Base-by-base conservation (phyloP, 345 rosid species). In the Boechera divaricarpa region DNA sequence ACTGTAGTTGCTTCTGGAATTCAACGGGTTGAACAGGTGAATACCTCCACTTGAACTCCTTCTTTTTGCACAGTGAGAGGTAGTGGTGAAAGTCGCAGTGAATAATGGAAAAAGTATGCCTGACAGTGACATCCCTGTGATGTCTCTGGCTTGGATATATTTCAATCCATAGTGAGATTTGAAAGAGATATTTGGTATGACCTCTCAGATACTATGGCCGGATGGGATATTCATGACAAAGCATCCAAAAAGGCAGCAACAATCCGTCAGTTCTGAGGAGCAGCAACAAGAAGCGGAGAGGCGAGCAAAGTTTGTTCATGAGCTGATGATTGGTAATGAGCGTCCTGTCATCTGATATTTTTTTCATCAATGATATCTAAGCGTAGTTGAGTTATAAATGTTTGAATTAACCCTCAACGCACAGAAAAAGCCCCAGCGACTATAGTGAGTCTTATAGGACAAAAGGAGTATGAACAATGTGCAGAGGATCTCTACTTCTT, bases 221-320 rank as follows among this genome's bases (percentile, higher is more conserved):
- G 98, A 96, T 87, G 98, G 99, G 39, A 86, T 96, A 70, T 96
- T 96, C 80, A 80, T 96, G 72, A 90, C 99, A 44, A 96, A 96
- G 74, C 98, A 89, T 85, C 98, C 97, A 58, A 96, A 85, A 79
- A 84, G 95, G 70, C 84, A 80, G 56, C 91, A 75, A 36, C 75
- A 83, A 57, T 70, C 88, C 15, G 39, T 72, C 9, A 79, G 53
- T 66, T 38, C 88, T 49, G 91, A 81, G 75, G 90, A 87, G 79
- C 86, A 82, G 75, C 87, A 75, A 77, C 80, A 79, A 75, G 97
- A 89, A 81, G 96, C 90, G 31, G 90, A 88, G 68, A 82, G 83
- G n/a, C 90, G 94, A 54, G 96, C 97, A 41, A 92, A 95, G 83
- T 85, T 96, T 69, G 98, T 93, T 10, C 91, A 89, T 49, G 92